Base-by-base conservation (phyloP, 352 stramenopile species). In the Blastocystis hominis region DNA sequence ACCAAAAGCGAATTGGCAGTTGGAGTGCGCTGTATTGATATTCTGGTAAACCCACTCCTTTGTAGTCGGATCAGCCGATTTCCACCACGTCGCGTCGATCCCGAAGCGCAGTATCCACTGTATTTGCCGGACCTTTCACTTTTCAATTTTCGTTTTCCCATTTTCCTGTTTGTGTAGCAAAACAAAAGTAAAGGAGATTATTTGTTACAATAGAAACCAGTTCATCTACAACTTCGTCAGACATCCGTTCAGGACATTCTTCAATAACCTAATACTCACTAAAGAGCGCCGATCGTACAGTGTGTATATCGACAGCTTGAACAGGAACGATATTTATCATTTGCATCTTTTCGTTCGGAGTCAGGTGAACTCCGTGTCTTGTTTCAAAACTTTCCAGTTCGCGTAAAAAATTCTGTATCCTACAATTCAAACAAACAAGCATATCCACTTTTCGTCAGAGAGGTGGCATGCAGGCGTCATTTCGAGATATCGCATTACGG, bases 311-410 rank as follows among this genome's bases (percentile, higher is more conserved):
- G n/a, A 76, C 64, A 10, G 64, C 36, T 34, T 76, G 64, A 20
- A 76, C n/a, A 47, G 64, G 64, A 76, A 76, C 17, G 64, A 76
- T 76, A 34, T 76, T 76, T 15, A 76, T 56, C 64, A 76, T 76
- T 17, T 76, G 64, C 64, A 76, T 76, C 62, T 70, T 76, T 50
- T 76, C 64, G 44, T 76, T 50, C 34, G 64, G 64, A 34, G 44
- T 76, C 24, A 76, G 55, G 36, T 40, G 34, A 24, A 76, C 55
- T 13, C 20, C 38, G 64, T 76, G 36, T 17, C 44, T 50, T 34
- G 50, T 7, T 34, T 76, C 64, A 50, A 76, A 76, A 34, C 24
- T 15, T 17, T 76, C 36, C 36, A 76, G 64, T 9, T 15, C 42
- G 50, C n/a, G n/a, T n/a, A 76, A 76, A 54, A 76, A 76, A 1